Conservation (phyloP, 2,329 filamentous ascomycete species). For the Hymenotorrendiella dingleyae region DNA sequence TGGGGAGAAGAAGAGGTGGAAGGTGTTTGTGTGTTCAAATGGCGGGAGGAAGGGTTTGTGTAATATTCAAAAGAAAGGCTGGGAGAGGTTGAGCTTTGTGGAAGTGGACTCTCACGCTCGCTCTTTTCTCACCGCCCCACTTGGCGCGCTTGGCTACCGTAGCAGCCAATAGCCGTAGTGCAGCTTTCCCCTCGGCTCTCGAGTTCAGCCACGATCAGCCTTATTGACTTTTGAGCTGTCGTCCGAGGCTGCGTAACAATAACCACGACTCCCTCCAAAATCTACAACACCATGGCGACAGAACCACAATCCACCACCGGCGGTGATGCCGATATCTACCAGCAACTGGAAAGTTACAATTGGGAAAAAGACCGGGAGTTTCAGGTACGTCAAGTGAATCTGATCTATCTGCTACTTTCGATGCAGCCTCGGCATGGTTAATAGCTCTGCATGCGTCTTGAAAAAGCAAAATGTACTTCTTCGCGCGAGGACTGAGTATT, state of each 20-base stretch:
- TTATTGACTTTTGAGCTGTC: constrained; percentile 1
- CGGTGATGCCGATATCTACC: constrained; percentile 42
- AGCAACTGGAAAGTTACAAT: constrained; percentile 58
- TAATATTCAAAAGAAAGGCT: constrained; percentile 21
- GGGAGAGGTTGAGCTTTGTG: too few species aligned
- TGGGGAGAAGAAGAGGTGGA: constrained; percentile 8
- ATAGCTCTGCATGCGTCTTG: too few species aligned
- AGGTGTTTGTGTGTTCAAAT: too few species aligned
- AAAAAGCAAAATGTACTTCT: too few species aligned
- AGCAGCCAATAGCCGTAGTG: too few species aligned
- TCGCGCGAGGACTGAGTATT: too few species aligned
- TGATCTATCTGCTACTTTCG: too few species aligned
- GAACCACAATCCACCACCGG: constrained; percentile 15
- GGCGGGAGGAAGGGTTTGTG: constrained; percentile 11
- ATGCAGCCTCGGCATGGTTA: constrained; percentile 17
- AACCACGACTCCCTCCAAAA: too few species aligned
- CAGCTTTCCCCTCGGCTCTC: too few species aligned
- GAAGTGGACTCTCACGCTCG: too few species aligned
- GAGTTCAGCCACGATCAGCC: neutral
- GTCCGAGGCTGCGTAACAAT: neutral
- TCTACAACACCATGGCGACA: too few species aligned
- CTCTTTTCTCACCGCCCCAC: constrained; percentile 2
- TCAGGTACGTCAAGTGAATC: constrained; percentile 40
- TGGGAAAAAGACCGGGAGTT: constrained; percentile 66
- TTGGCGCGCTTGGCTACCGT: too few species aligned